Evolutionary conservation across 2,329 filamentous ascomycete species (phyloP).

Genomic region (Stagonosporopsis chrysanthemi): DNA sequence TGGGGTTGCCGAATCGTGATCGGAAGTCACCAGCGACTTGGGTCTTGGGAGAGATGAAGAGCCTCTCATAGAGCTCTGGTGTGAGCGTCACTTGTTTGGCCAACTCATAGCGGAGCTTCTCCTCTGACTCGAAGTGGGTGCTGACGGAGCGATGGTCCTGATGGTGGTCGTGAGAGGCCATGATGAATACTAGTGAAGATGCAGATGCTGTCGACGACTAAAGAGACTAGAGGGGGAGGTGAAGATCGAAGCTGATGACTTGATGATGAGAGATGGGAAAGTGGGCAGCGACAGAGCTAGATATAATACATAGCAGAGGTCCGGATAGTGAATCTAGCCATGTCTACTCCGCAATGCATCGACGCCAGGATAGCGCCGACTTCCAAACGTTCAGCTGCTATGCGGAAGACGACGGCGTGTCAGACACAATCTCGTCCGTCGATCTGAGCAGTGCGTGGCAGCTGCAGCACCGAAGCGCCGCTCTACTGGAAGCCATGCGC

Average conservation of each 20-base stretch:
- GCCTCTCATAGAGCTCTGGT: slow-evolving; percentile 26
- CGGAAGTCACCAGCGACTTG: slow-evolving; percentile 17
- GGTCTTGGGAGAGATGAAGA: slow-evolving; percentile 25
- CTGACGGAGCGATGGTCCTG: not conserved
- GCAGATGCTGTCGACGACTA: not conserved
- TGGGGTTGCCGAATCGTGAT: slow-evolving; percentile 21
- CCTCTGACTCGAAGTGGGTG: slow-evolving; percentile 23
- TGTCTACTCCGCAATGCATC: slow-evolving; percentile 7
- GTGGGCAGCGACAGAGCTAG: not conserved
- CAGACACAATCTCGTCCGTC: slow-evolving; percentile 4
- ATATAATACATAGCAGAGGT: slow-evolving; percentile 13
- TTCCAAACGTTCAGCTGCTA: slow-evolving; percentile 6
- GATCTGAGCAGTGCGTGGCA: slow-evolving; percentile 8
- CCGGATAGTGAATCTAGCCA: slow-evolving; percentile 5
- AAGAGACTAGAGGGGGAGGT: not conserved
- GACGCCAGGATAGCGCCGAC: slow-evolving; percentile 2
- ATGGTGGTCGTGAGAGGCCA: slow-evolving; percentile 19
- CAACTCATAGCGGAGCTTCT: slow-evolving; percentile 26
- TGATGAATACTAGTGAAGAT: not conserved
- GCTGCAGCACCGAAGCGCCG: not conserved
- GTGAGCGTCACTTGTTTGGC: slow-evolving; percentile 23
- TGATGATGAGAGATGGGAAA: not conserved
- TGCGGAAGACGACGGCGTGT: slow-evolving; percentile 5
- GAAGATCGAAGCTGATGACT: not conserved
- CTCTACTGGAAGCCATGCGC: not conserved